Evolutionary conservation across 2,329 filamentous ascomycete species (phyloP), one percentile per base, ranked within the genome.

Genomic region (Penicillium sp.): DNA sequence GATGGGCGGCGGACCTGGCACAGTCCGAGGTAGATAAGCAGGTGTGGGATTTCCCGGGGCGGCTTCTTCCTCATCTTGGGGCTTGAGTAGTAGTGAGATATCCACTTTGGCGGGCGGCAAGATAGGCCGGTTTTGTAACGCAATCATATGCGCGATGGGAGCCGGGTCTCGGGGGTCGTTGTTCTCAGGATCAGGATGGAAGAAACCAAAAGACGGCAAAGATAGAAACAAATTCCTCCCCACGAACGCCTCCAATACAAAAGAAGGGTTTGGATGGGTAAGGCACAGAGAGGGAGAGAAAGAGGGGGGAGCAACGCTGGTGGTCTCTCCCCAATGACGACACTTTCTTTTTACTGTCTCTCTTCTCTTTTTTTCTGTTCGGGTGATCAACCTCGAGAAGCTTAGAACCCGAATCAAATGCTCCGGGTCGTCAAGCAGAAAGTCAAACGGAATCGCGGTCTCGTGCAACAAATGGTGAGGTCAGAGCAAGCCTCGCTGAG

Each of bases 11-110:
- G 47, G 49, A 30, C 51, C 42, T 25, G 44, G 48, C 15, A 50
- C 41, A 20, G 58, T 45, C 45, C 57, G 59, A 18, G 61, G 50
- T 28, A 58, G 55, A 38, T 62, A 59, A 31, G 67, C 62, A 28
- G 70, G 41, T 23, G 57, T 41, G 29, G 52, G 51, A 39, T 59
- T 54, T 47, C 55, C 45, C 35, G 56, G 47, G 52, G 59, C 30
- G 39, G 56, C 51, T 49, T 62, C 60, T 50, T 63, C 61, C 49
- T 67, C 60, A 64, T 63, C 60, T 58, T 67, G 60, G 48, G 77
- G 78, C 77, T 90, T 87, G 70, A 95, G 79, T 54, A 95, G 80
- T 55, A 85, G 83, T 70, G 86, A 81, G 85, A 95, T 94, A 90
- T 95, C 89, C 89, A 95, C 84, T 79, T 77, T 90, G 81, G 75